Evolutionary conservation across 306 rosid species (phyloP).

Genomic region (Herpetospermum pedunculosum): DNA sequence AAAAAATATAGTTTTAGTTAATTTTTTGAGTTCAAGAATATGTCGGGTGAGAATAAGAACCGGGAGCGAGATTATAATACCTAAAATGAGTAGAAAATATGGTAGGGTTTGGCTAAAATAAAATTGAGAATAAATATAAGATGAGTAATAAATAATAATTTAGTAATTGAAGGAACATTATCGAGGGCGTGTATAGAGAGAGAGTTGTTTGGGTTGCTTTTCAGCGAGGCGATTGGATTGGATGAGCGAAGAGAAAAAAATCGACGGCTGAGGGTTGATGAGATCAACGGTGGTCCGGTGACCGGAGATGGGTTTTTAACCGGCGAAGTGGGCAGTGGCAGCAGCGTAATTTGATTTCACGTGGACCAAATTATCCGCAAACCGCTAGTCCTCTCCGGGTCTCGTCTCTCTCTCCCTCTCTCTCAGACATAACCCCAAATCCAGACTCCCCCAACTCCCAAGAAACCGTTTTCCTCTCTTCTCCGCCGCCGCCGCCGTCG

Average conservation of each 20-base stretch:
- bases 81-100: too few relatives aligned
- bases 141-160: too few relatives aligned
- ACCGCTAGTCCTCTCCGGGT: constrained; percentile 8
- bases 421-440: constrained; percentile 6
- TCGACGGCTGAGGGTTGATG: background rate
- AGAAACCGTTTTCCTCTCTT: constrained; percentile 3
- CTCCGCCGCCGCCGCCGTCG: constrained; percentile 10
- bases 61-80: too few relatives aligned
- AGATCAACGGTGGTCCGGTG: background rate
- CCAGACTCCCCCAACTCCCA: background rate
- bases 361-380: constrained; percentile 8
- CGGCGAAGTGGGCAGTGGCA: constrained; percentile 4
- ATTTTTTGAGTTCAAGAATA: too few relatives aligned
- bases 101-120: too few relatives aligned
- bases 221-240: background rate
- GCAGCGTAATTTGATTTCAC: background rate
- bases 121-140: too few relatives aligned
- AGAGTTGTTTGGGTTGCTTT: background rate
- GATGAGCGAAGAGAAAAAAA: background rate
- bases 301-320: background rate
- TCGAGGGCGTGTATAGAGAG: background rate
- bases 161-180: too few relatives aligned
- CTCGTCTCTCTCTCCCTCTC: background rate
- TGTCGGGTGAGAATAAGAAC: too few relatives aligned
- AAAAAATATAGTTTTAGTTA: too few relatives aligned